Evolutionary conservation across 2,329 filamentous ascomycete species (phyloP).

Genomic region (Monilinia fructicola): DNA sequence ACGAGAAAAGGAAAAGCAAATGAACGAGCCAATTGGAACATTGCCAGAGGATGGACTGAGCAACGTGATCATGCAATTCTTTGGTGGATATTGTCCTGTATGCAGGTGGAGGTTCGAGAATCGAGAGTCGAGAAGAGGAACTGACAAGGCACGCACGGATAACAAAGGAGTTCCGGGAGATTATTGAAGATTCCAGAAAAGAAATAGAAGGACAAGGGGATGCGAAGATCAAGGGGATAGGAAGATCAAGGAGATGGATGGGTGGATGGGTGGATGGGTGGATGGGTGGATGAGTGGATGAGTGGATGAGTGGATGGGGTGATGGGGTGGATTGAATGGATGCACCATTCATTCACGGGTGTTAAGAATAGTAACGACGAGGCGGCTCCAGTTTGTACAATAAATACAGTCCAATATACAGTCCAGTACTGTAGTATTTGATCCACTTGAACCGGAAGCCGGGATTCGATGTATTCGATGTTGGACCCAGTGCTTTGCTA

Average conservation of each 20-base stretch:
- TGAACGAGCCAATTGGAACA: no score
- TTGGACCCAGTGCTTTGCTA: neutral
- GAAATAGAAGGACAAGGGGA: no score
- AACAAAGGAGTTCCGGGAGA: no score
- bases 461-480: neutral
- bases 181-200: no score
- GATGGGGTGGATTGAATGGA: no score
- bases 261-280: no score
- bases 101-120: neutral
- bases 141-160: neutral
- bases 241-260: neutral
- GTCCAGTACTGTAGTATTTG: neutral
- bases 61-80: neutral
- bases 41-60: neutral
- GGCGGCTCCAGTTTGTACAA: neutral
- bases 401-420: no score
- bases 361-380: constrained; percentile 10
- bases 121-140: neutral
- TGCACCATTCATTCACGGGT: no score
- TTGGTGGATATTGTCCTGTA: neutral
- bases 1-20: neutral
- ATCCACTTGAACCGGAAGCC: neutral
- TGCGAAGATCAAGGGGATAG: no score
- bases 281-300: neutral
- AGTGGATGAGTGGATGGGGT: no score